phyloP scores from a whole-genome alignment of 1,284 basidiomycete genomes.

The Gomphus bonarii region DNA sequence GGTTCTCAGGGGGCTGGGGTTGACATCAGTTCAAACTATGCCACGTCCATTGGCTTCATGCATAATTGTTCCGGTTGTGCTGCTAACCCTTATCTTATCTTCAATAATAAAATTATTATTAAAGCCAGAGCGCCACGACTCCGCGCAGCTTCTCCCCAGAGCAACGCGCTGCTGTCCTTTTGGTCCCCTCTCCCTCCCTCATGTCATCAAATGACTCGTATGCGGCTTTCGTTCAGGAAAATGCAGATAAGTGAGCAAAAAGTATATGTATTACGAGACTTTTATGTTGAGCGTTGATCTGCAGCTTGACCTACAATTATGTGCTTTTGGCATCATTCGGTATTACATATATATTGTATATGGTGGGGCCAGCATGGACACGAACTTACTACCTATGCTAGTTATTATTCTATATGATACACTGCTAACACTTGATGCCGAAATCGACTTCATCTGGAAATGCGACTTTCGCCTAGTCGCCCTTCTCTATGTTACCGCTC shows the following conservation, averaged over 20 bases:
- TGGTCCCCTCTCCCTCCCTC: background rate
- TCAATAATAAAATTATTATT: too few species aligned
- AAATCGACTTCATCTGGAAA: constrained; percentile 2
- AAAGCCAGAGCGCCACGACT: too few species aligned
- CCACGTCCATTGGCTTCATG: too few species aligned
- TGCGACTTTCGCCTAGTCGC: background rate
- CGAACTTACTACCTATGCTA: background rate
- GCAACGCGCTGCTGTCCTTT: background rate
- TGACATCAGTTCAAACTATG: too few species aligned
- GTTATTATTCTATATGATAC: background rate
- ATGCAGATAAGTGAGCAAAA: background rate
- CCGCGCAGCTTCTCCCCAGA: background rate
- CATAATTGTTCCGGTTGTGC: too few species aligned
- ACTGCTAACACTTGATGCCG: background rate
- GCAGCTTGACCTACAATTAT: background rate
- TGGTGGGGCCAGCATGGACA: background rate
- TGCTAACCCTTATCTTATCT: too few species aligned
- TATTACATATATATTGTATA: background rate
- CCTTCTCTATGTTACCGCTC: background rate
- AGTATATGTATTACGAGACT: background rate
- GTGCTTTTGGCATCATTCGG: background rate
- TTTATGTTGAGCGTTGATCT: background rate
- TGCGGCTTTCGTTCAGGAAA: background rate
- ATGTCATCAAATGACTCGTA: background rate
- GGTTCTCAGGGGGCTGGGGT: too few species aligned